Base-by-base conservation (phyloP, 108 stramenopile genomes). In the Nitzschia sp. region DNA sequence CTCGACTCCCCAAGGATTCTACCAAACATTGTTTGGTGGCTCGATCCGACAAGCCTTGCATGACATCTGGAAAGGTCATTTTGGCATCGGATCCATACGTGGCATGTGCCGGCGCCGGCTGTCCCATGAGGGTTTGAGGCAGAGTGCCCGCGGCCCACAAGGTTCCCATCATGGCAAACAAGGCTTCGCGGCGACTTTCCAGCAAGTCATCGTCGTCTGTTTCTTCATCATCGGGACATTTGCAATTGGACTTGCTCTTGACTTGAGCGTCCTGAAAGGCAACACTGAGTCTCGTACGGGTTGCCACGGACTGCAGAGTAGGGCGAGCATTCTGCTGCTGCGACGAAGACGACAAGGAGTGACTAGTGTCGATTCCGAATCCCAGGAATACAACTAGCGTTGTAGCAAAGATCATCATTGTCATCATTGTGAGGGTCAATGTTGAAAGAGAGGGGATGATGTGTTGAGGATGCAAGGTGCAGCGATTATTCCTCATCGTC, bases 11-110 rank as follows among this genome's bases (percentile, higher is more conserved):
- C 38, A 90, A 74, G 24, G 48, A 66, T 66, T 90, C 89, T 2
- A 90, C 85, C 66, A 90, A 57, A 55, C 89, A 90, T 66, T 90
- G 85, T 30, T 85, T 81, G 13, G 58, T 85, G 57, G 29, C 35
- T 15, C 85, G 84, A 63, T 90, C 73, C 1, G 64, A 51, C 58
- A 90, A 72, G 0, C 73, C 76, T 54, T 84, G 76, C 11, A 82
- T 30, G 2, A 79, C 47, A 64, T 90, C 81, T 15, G 89, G 89
- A 23, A 90, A 60, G 54, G 77, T 66, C 15, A 90, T 81, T 9
- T 85, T 85, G 29, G 89, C 89, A 74, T 90, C 89, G 24, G 64
- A 77, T 56, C 89, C 89, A 42, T 70, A 78, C 23, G 61, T 60
- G 8, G 84, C 85, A 31, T 60, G 35, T 2, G 78, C 79, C 13